Base-by-base conservation (phyloP, 257 asterid species). In the Solanum commersonii region DNA sequence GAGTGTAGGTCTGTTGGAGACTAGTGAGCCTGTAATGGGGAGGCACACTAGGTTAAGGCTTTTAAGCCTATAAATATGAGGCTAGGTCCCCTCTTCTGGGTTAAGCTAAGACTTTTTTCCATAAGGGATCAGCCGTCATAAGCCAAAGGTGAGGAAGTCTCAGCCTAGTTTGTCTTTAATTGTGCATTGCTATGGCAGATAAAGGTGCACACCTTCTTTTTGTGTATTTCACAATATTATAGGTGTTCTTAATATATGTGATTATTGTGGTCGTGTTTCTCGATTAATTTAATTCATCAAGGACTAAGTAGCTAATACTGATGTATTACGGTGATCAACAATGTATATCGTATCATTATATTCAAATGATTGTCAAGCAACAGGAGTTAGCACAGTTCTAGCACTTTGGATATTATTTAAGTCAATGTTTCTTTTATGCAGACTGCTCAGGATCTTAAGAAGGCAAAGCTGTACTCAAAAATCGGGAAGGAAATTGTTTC, bases 401-500 rank as follows among this genome's bases (percentile, higher is more conserved):
- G 13, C n/a, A 20, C 3, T 82, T 27, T 63, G 44, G 29, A 72
- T 87, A 83, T 60, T 83, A 56, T 83, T 89, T 86, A 85, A 74
- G 68, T 34, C 59, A 87, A 31, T 83, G 20, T 37, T 86, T 85
- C 72, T 71, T 87, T 81, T 49, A 23, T 89, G 93, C 96, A 96
- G 99, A 95, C 96, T 60, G 92, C 98, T 65, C 95, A 93, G 87
- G 92, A 95, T 92, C 95, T 94, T 84, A 96, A 95, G 95, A 95
- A 96, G 93, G 74, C 93, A 85, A 96, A 96, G 93, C 87, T 95
- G 83, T 94, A 90, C 56, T 92, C 95, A 31, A 95, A 95, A 92
- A 92, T 95, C 3, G 98, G 99, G 90, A 96, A 96, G 93, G 97
- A 95, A 92, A 96, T 96, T 85, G 97, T 96, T 44, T 94, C 99